Evolutionary conservation across 2,329 filamentous ascomycete genomes (phyloP).

Genomic region (Cladophialophora chaetospira): DNA sequence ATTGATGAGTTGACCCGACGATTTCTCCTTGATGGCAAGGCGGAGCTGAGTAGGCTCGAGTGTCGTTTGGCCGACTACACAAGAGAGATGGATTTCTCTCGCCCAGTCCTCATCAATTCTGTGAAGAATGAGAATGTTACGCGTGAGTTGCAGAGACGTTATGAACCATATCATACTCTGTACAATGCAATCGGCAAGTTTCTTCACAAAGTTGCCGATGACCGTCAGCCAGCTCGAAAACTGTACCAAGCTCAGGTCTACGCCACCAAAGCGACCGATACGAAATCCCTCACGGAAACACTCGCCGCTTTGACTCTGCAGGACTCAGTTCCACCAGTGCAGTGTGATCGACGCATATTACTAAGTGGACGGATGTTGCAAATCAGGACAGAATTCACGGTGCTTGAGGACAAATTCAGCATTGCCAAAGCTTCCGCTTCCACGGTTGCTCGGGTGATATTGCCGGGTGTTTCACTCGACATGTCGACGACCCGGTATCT

Average conservation of each 20-base stretch:
- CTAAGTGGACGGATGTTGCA: slow-evolving; percentile 35
- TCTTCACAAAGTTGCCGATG: slow-evolving; percentile 32
- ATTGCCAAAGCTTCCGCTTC: slow-evolving; percentile 35
- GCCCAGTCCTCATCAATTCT: not conserved
- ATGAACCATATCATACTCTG: slow-evolving; percentile 12
- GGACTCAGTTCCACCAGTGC: slow-evolving; percentile 25
- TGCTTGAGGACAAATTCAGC: slow-evolving; percentile 38
- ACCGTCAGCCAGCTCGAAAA: slow-evolving; percentile 38
- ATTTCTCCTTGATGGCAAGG: slow-evolving; percentile 30
- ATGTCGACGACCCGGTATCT: not conserved
- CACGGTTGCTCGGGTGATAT: slow-evolving; percentile 27
- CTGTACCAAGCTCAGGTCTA: slow-evolving; percentile 43
- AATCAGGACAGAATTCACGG: slow-evolving; percentile 36
- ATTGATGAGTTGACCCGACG: slow-evolving; percentile 55
- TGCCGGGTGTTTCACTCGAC: not conserved
- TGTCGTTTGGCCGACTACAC: slow-evolving; percentile 8
- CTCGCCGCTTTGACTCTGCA: slow-evolving; percentile 32
- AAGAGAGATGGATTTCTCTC: no score
- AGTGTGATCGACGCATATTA: slow-evolving; percentile 38
- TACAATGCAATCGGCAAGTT: slow-evolving; percentile 33
- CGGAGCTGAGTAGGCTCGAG: slow-evolving; percentile 32
- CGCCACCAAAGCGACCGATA: slow-evolving; percentile 21
- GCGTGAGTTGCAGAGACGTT: not conserved
- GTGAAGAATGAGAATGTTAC: not conserved
- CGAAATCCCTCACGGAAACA: slow-evolving; percentile 28